Conservation (phyloP, 768 basidiomycete species). For the Agaricus sinodeliciosus region DNA sequence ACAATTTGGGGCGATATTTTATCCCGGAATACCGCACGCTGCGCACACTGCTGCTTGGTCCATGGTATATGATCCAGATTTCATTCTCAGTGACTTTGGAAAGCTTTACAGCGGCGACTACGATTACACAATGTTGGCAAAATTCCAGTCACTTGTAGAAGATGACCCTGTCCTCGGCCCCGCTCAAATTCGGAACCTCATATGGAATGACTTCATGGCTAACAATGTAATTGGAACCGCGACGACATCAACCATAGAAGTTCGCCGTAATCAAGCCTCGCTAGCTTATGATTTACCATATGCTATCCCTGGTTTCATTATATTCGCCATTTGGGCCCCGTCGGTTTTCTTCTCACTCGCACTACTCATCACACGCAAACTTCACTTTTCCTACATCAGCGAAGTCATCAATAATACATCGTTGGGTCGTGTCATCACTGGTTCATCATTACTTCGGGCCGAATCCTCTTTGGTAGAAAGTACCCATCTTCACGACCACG, state of each 20-base stretch:
- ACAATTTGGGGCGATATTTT: background rate
- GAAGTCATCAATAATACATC: background rate
- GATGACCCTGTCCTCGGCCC: background rate
- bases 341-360: background rate
- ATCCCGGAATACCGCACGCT: background rate
- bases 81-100: background rate
- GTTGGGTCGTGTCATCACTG: background rate
- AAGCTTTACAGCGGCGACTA: background rate
- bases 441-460: background rate
- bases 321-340: constrained; percentile 1
- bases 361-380: background rate
- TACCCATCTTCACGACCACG: background rate
- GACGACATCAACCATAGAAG: background rate
- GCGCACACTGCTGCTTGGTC: background rate
- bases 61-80: background rate
- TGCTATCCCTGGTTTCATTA: constrained; percentile 2
- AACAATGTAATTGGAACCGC: background rate
- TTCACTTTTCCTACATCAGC: background rate
- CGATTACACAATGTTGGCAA: background rate
- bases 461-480: background rate
- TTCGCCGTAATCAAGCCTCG: background rate
- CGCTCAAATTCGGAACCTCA: background rate
- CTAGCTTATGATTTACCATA: background rate
- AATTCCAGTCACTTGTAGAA: background rate
- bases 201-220: constrained; percentile 3